Conservation (phyloP, 2,329 filamentous ascomycete genomes). For the Alternaria ethzedia region DNA sequence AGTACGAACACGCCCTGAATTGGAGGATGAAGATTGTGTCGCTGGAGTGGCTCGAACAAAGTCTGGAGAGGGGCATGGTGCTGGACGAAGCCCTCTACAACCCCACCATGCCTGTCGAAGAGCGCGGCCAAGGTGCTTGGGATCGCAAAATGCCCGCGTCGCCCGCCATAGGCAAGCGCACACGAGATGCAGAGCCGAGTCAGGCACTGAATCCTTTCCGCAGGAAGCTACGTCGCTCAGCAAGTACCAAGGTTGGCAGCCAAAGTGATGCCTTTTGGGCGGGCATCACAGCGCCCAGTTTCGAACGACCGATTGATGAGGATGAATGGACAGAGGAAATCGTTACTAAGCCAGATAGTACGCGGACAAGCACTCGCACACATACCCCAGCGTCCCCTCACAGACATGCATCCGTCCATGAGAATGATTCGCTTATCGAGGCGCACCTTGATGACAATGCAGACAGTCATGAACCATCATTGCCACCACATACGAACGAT, state of each 20-base stretch:
- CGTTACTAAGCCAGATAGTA: slow-evolving; percentile 27
- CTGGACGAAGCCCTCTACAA: slow-evolving; percentile 87
- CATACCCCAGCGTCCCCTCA: slow-evolving; percentile 10
- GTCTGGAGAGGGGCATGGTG: slow-evolving; percentile 84
- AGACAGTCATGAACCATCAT: slow-evolving; percentile 6
- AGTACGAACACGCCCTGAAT: slow-evolving; percentile 83
- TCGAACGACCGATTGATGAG: slow-evolving; percentile 29
- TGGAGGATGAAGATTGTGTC: slow-evolving; percentile 85
- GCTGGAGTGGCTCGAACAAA: slow-evolving; percentile 84
- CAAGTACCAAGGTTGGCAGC: slow-evolving; percentile 80
- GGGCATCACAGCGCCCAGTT: slow-evolving; percentile 70
- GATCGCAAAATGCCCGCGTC: slow-evolving; percentile 51
- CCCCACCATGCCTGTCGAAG: slow-evolving; percentile 69
- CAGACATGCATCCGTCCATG: slow-evolving; percentile 3
- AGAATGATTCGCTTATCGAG: slow-evolving; percentile 14
- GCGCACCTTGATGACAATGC: slow-evolving; percentile 27
- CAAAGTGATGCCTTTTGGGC: slow-evolving; percentile 90
- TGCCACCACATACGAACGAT: slow-evolving; percentile 26
- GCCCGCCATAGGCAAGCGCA: slow-evolving; percentile 51
- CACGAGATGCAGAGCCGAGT: slow-evolving; percentile 36
- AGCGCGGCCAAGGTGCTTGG: slow-evolving; percentile 82
- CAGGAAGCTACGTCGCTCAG: slow-evolving; percentile 84
- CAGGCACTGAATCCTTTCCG: slow-evolving; percentile 56
- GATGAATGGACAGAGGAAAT: slow-evolving; percentile 46
- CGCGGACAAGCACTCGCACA: slow-evolving; percentile 18